Percentiles rank a stretch among this genome's conserved stretches.
Conservation (phyloP, 257 asterid species). For the Coffea eugenioides region DNA sequence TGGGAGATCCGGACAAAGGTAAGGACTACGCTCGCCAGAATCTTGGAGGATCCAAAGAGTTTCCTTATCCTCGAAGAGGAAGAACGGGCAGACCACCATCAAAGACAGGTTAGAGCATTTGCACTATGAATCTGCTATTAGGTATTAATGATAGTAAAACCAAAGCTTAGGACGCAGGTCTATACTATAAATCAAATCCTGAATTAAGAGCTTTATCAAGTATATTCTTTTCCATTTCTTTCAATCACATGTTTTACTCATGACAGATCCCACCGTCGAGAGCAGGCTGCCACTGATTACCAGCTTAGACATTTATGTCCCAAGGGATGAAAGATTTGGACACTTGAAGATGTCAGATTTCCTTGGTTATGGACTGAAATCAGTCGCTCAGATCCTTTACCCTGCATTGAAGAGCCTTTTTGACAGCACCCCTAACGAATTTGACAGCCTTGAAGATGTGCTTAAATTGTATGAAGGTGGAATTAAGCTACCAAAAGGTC, state of each 20-base stretch:
- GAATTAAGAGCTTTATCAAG: no score
- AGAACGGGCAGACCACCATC: constrained; percentile 66
- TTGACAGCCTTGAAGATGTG: constrained; percentile 65
- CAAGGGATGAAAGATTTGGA: constrained; percentile 40
- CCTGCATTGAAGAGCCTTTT: constrained; percentile 54
- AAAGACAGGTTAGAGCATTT: constrained; percentile 33
- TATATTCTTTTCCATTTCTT: not conserved
- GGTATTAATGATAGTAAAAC: no score
- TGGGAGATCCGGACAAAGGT: constrained; percentile 39
- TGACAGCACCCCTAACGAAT: constrained; percentile 54
- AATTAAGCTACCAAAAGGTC: constrained; percentile 30
- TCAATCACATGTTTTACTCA: not conserved
- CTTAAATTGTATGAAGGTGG: constrained; percentile 53
- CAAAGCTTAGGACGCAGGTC: no score
- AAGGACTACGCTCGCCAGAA: constrained; percentile 21
- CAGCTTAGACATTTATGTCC: constrained; percentile 34
- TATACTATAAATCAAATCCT: no score
- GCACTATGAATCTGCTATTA: not conserved
- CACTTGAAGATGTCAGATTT: constrained; percentile 48
- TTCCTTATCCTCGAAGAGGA: constrained; percentile 64
- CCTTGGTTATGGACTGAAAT: constrained; percentile 56
- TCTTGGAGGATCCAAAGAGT: constrained; percentile 36
- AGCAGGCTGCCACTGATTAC: constrained; percentile 24
- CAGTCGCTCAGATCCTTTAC: constrained; percentile 50
- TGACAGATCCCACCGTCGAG: constrained; percentile 28